Evolutionary conservation across 1,284 basidiomycete genomes (phyloP).

Genomic region (Apiotrichum laibachii): DNA sequence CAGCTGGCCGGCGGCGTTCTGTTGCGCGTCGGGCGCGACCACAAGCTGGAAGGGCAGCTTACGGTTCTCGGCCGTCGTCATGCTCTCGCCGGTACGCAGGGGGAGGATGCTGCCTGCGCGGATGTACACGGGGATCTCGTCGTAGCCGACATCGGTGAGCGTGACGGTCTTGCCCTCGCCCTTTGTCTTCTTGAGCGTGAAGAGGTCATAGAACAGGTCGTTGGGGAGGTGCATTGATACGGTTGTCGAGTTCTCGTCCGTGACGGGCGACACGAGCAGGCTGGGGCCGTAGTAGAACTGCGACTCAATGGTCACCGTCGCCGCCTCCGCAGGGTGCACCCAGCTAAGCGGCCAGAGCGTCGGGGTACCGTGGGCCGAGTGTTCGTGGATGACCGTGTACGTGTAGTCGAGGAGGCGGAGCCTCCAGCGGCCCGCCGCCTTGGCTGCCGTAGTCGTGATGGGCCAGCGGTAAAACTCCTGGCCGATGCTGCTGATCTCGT

Average conservation of each 20-base stretch:
- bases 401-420: constrained; percentile 69
- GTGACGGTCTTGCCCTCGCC: constrained; percentile 32
- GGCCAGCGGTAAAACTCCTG: constrained; percentile 76
- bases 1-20: constrained; percentile 58
- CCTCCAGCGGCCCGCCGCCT: constrained; percentile 58
- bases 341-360: constrained; percentile 69
- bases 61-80: constrained; percentile 62
- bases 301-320: constrained; percentile 62
- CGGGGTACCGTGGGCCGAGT: constrained; percentile 53
- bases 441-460: constrained; percentile 64
- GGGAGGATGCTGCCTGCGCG: constrained; percentile 62
- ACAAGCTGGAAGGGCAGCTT: constrained; percentile 59
- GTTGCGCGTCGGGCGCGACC: constrained; percentile 56
- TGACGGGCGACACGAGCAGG: constrained; percentile 70
- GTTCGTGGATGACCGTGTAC: constrained; percentile 66
- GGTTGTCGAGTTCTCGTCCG: constrained; percentile 59
- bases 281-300: constrained; percentile 70
- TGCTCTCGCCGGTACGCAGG: constrained; percentile 58
- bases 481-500: constrained; percentile 28
- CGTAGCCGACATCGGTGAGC: constrained; percentile 54
- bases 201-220: constrained; percentile 68
- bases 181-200: constrained; percentile 60
- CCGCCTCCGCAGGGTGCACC: constrained; percentile 66
- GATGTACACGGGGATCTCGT: constrained; percentile 63
- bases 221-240: constrained; percentile 55